A percentile compares a stretch with the other conserved stretches of the same genome.
Evolutionary conservation across 2,329 filamentous ascomycete genomes (phyloP).

Genomic region (Botrytis tulipae): DNA sequence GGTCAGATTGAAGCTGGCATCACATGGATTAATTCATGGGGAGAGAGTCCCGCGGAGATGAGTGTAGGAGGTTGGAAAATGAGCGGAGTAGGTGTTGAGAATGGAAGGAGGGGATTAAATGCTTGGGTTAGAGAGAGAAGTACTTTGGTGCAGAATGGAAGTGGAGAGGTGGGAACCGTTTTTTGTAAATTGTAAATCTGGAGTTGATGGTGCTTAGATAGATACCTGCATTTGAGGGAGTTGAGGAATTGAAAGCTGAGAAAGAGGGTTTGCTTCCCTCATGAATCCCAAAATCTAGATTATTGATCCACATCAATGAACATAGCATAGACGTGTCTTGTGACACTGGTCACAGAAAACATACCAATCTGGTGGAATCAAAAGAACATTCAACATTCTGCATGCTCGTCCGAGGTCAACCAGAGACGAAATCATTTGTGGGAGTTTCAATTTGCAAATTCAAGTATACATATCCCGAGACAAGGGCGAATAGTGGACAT

Average conservation of each 20-base stretch:
- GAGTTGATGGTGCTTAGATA: not conserved
- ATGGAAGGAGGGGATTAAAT: constrained; percentile 74
- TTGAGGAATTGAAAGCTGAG: not conserved
- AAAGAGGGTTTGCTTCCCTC: not conserved
- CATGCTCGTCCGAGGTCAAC: not conserved
- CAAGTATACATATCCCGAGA: not conserved
- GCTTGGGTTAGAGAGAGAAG: constrained; percentile 87
- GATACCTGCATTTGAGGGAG: not conserved
- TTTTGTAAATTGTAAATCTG: constrained; percentile 58
- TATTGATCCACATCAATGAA: not conserved
- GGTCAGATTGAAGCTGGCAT: constrained; percentile 76
- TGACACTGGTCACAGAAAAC: not conserved
- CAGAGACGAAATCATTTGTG: not conserved
- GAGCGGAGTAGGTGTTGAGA: constrained; percentile 85
- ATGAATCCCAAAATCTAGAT: not conserved
- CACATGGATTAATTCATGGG: constrained; percentile 92
- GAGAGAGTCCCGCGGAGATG: constrained; percentile 90
- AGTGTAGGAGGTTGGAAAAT: constrained; percentile 89
- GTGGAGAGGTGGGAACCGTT: constrained; percentile 63
- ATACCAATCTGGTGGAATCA: not conserved
- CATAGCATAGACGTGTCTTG: not conserved
- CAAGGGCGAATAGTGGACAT: not conserved
- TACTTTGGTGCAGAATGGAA: constrained; percentile 73
- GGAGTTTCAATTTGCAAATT: not conserved
- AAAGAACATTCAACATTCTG: not conserved